Base-by-base conservation (phyloP, 345 rosid species). In the Toxicodendron radicans region DNA sequence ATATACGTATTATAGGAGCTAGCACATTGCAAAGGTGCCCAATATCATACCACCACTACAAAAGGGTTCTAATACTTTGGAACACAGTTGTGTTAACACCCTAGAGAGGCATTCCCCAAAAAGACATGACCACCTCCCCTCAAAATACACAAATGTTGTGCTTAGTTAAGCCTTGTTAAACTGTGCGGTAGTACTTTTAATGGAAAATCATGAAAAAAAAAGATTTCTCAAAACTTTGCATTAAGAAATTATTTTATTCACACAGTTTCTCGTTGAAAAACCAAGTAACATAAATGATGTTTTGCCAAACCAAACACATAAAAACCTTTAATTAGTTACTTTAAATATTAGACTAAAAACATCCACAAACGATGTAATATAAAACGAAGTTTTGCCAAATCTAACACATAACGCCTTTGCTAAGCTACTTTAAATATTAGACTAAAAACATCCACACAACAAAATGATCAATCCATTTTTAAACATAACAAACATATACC, bases 381-480 rank as follows among this genome's bases (percentile, higher is more conserved):
- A 43, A 27, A 27, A 64, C 30, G 38, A 12, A 13, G 33, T 38
- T 70, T n/a, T 23, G 64, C 43, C 64, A 41, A 70, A 58, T 70
- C 24, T 20, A 45, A 38, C 54, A 24, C 38, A 43, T 7, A 43
- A 58, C 12, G 43, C 32, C 21, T 5, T 41, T 58, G 35, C 10
- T 58, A 21, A 57, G 64, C 35, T 46, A 14, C 43, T 61, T 61
- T 17, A 61, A 35, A 20, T 16, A 32, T 2, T 3, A 63, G 49
- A 63, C 10, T 63, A 38, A 63, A 27, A 63, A 35, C 5, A 12
- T 63, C 45, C 49, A 63, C 53, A 49, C 16, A 18, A 33, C 21
- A 63, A 27, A 63, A 63, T 35, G 13, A 58, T 10, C 6, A 11
- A 23, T 10, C 7, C 13, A 33, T n/a, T 11, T 33, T 46, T 16